phyloP scores from a whole-genome alignment of 2,329 filamentous ascomycete genomes.

The Cordyceps farinosa region DNA sequence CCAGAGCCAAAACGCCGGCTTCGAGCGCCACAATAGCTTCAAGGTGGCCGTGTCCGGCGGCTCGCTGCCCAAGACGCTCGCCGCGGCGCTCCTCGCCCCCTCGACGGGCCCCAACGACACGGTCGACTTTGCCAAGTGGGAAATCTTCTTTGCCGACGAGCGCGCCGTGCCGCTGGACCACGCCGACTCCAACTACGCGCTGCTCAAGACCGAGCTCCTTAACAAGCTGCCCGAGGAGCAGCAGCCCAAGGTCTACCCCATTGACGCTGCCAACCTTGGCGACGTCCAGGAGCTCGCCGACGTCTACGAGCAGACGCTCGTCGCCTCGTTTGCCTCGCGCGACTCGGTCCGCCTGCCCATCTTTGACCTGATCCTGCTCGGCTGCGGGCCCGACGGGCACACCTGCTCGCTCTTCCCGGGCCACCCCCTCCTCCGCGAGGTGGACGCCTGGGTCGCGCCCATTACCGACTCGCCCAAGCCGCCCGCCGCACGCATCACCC shows the following conservation, averaged over 20 bases:
- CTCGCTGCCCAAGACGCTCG: constrained; percentile 84
- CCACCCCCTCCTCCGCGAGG: constrained; percentile 76
- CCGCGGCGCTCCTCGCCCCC: constrained; percentile 70
- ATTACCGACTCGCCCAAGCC: constrained; percentile 95
- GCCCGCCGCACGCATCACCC: constrained; percentile 82
- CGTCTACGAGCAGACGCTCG: constrained; percentile 84
- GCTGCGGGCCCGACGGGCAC: constrained; percentile 93
- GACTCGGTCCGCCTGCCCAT: constrained; percentile 93
- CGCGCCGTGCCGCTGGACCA: constrained; percentile 89
- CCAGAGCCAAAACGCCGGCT: constrained; percentile 72
- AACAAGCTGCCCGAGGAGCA: constrained; percentile 74
- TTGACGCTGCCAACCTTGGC: constrained; percentile 62
- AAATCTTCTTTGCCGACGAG: constrained; percentile 98
- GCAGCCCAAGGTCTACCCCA: constrained; percentile 71
- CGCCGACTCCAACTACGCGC: constrained; percentile 87
- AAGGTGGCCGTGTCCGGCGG: constrained; percentile 92
- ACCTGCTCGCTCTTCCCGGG: constrained; percentile 95
- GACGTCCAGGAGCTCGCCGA: constrained; percentile 92
- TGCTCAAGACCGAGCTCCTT: constrained; percentile 82
- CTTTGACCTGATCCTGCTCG: constrained; percentile 90
- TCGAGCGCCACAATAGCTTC: constrained; percentile 79
- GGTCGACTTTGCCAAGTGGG: constrained; percentile 81
- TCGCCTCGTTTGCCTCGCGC: constrained; percentile 80
- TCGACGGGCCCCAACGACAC: constrained; percentile 53
- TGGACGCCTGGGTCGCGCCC: constrained; percentile 84